Evolutionary conservation across 495 filamentous ascomycete species (phyloP).

Genomic region (Xylaria cubensis): DNA sequence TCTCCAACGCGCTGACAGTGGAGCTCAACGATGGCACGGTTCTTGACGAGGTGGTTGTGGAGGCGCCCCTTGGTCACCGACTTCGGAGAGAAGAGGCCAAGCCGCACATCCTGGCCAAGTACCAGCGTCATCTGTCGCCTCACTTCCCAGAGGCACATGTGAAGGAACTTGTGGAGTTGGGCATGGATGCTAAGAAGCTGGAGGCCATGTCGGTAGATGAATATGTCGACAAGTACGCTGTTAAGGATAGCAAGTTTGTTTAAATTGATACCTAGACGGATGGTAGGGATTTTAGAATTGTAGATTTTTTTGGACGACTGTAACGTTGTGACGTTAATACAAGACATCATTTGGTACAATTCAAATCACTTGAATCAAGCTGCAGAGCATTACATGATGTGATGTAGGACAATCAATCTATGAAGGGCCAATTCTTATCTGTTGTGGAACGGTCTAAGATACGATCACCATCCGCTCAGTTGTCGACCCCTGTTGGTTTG

Average conservation of each 20-base stretch:
- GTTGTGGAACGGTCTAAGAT: too few relatives aligned
- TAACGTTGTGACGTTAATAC: conserved; percentile 5
- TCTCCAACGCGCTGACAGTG: conserved; percentile 93
- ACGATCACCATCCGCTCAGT: too few relatives aligned
- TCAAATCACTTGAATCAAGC: not conserved
- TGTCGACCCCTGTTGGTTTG: too few relatives aligned
- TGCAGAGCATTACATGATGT: not conserved
- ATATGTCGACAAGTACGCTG: conserved; percentile 92
- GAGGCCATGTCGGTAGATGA: conserved; percentile 84
- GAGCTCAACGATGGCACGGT: conserved; percentile 94
- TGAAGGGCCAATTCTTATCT: too few relatives aligned
- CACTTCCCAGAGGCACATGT: conserved; percentile 80
- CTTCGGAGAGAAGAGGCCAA: conserved; percentile 95
- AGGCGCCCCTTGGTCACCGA: conserved; percentile 93
- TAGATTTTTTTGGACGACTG: conserved; percentile 13
- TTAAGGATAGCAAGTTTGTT: conserved; percentile 62
- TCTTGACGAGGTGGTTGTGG: conserved; percentile 88
- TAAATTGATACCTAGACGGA: conserved; percentile 33
- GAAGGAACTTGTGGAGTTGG: conserved; percentile 77
- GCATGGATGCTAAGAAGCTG: conserved; percentile 72
- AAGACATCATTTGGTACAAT: not conserved
- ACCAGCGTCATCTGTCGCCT: conserved; percentile 85
- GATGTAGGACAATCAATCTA: not conserved
- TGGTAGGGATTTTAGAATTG: conserved; percentile 1
- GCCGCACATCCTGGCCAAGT: conserved; percentile 93